Conservation (phyloP, 352 stramenopile genomes). For the Globisporangium carolinianum region DNA sequence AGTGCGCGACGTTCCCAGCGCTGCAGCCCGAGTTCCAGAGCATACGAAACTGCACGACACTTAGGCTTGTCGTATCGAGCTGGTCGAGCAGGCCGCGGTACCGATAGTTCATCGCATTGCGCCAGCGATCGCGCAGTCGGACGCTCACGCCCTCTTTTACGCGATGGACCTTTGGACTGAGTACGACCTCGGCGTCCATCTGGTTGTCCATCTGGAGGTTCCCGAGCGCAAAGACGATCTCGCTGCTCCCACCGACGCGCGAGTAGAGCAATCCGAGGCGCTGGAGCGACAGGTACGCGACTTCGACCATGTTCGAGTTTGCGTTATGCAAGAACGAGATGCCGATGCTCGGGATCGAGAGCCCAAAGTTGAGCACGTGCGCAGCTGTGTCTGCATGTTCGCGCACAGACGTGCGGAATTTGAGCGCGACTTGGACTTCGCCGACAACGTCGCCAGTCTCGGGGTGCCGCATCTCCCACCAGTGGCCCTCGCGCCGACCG, state of each 20-base stretch:
- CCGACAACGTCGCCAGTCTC: slow-evolving; percentile 69
- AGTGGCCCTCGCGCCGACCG: slow-evolving; percentile 67
- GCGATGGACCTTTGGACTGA: slow-evolving; percentile 74
- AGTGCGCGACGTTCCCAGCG: slow-evolving; percentile 75
- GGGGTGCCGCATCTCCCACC: slow-evolving; percentile 78
- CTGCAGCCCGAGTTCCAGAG: slow-evolving; percentile 80
- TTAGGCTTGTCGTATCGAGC: slow-evolving; percentile 57
- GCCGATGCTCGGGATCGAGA: slow-evolving; percentile 75
- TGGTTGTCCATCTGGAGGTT: slow-evolving; percentile 89
- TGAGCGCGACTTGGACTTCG: slow-evolving; percentile 76
- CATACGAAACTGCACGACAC: slow-evolving; percentile 82
- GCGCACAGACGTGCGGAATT: slow-evolving; percentile 63
- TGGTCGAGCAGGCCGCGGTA: slow-evolving; percentile 81
- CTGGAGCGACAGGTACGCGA: slow-evolving; percentile 84
- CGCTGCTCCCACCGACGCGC: slow-evolving; percentile 66
- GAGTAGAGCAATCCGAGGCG: slow-evolving; percentile 74
- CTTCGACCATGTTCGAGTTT: slow-evolving; percentile 77
- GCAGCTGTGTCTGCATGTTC: slow-evolving; percentile 39
- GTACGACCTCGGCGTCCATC: slow-evolving; percentile 81
- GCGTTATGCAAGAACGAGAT: slow-evolving; percentile 82
- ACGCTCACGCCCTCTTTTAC: slow-evolving; percentile 85
- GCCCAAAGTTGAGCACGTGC: slow-evolving; percentile 67
- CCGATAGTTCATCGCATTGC: slow-evolving; percentile 77
- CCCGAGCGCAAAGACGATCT: slow-evolving; percentile 73
- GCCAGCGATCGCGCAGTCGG: slow-evolving; percentile 75